These are phyloP conservation scores for Nitzschia putrida DNA, from an alignment of 108 stramenopile genomes.

Conservation along the genomic window DNA sequence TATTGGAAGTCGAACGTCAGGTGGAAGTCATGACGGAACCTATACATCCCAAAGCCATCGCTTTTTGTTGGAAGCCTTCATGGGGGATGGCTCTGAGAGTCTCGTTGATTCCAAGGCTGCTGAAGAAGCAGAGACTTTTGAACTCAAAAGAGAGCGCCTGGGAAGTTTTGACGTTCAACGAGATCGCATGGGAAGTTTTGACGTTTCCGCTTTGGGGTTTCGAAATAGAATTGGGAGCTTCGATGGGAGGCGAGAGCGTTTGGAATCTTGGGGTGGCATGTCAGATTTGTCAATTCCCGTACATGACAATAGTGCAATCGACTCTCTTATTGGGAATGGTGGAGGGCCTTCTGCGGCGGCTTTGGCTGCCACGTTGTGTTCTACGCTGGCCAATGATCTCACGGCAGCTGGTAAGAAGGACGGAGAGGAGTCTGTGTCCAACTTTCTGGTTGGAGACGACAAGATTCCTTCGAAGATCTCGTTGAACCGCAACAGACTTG, in stretches of 20 bases:
- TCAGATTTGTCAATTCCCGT: slow-evolving; percentile 64
- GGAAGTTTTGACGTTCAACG: slow-evolving; percentile 30
- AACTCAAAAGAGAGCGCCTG: slow-evolving; percentile 16
- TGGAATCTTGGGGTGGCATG: slow-evolving; percentile 89
- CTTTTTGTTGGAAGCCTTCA: slow-evolving; percentile 54
- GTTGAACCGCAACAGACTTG: slow-evolving; percentile 45
- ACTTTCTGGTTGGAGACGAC: slow-evolving; percentile 35
- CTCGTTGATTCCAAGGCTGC: slow-evolving; percentile 32
- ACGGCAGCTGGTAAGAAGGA: slow-evolving; percentile 57
- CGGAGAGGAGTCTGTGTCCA: slow-evolving; percentile 37
- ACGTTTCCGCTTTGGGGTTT: slow-evolving; percentile 4
- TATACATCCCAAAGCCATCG: slow-evolving; percentile 39
- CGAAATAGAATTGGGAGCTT: slow-evolving; percentile 19
- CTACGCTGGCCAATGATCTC: slow-evolving; percentile 49
- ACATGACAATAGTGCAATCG: slow-evolving; percentile 25
- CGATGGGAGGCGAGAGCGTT: slow-evolving; percentile 52
- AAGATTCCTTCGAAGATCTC: slow-evolving; percentile 36
- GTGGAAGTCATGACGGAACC: slow-evolving; percentile 25
- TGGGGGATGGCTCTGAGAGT: slow-evolving; percentile 39
- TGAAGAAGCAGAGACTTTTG: slow-evolving; percentile 30
- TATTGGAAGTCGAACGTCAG: slow-evolving; percentile 13
- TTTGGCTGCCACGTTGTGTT: slow-evolving; percentile 33
- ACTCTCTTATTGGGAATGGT: slow-evolving; percentile 25
- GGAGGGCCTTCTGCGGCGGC: slow-evolving; percentile 18
- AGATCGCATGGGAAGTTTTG: slow-evolving; percentile 13